Base-by-base conservation (phyloP, 2,329 filamentous ascomycete genomes). In the Hypoxylon sp. region DNA sequence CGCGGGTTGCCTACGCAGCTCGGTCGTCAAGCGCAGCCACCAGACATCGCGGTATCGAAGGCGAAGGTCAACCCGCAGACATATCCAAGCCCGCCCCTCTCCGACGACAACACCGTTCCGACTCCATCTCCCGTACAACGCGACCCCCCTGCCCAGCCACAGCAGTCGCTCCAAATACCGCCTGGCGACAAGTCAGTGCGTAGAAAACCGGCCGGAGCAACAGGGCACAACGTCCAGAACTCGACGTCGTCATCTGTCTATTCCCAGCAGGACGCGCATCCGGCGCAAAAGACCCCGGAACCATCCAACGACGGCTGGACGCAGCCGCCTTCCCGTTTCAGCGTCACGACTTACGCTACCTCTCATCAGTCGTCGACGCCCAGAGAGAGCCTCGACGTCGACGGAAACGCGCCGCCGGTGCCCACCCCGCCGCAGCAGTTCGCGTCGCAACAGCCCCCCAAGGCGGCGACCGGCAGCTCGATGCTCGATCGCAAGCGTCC, bases 241-340 rank as follows among this genome's bases (percentile, higher is more conserved):
- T 73, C 74, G 38, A 66, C 58, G 4, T 72, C 75, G 8, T 75
- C 74, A 31, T 75, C 75, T 4, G 59, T 75, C 17, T 73, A 76
- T 58, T 73, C 75, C 3, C 64, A 68, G 5, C 66, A 69, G 29
- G 70, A 73, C 6, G 60, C 65, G 21, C 66, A 67, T 27, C 72
- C 56, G 55, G 40, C 60, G 7, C 60, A 66, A n/a, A 53, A 48
- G 23, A 31, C 53, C 24, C 58, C 54, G 5, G 43, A 58, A 5
- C 56, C 52, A 38, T 60, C 54, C 42, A 37, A 43, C 29, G 73
- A 77, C 38, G 69, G 80, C 31, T 81, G 79, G 77, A 73, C 76
- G 10, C 81, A 84, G 54, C 83, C 84, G 4, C 72, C 77, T 2
- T 88, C 85, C 45, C 82, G 83, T 41, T 89, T 88, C 71, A 89